A percentile compares a stretch with the other conserved stretches of the same genome.
phyloP scores from a whole-genome alignment of 331 rosid species.

The Cucumis variabilis region DNA sequence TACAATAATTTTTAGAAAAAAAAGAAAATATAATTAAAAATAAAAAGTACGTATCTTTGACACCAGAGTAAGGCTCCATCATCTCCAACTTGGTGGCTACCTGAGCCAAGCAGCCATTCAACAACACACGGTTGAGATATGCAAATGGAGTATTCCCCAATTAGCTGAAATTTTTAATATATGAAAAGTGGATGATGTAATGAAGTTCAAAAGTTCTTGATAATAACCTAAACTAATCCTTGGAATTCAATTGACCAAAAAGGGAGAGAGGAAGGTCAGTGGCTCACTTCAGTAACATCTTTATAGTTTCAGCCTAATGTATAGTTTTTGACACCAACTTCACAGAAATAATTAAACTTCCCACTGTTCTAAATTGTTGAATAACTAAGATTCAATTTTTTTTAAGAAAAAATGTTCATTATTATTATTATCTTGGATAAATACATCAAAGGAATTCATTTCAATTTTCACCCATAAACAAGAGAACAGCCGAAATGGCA shows the following conservation, averaged over 20 bases:
- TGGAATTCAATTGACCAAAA: neutral
- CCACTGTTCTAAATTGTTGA: neutral
- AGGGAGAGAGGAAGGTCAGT: constrained; percentile 17
- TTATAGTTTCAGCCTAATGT: constrained; percentile 49
- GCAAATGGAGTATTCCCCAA: constrained; percentile 88
- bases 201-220: neutral
- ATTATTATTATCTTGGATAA: too few species aligned
- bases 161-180: constrained; percentile 52
- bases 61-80: constrained; percentile 98
- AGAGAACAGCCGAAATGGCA: too few species aligned
- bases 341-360: neutral
- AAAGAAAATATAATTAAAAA: neutral
- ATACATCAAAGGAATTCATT: too few species aligned
- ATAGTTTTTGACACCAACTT: neutral
- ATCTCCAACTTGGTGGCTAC: constrained; percentile 91
- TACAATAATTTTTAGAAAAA: neutral
- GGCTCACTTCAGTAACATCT: constrained; percentile 84
- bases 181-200: neutral
- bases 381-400: neutral
- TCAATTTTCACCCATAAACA: too few species aligned
- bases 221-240: constrained; percentile 4
- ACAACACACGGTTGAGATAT: constrained; percentile 79
- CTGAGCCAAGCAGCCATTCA: constrained; percentile 72
- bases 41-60: constrained; percentile 75
- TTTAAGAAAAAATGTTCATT: neutral